Conservation (phyloP, 2,329 filamentous ascomycete genomes). For the Domatiomyces catenatus region DNA sequence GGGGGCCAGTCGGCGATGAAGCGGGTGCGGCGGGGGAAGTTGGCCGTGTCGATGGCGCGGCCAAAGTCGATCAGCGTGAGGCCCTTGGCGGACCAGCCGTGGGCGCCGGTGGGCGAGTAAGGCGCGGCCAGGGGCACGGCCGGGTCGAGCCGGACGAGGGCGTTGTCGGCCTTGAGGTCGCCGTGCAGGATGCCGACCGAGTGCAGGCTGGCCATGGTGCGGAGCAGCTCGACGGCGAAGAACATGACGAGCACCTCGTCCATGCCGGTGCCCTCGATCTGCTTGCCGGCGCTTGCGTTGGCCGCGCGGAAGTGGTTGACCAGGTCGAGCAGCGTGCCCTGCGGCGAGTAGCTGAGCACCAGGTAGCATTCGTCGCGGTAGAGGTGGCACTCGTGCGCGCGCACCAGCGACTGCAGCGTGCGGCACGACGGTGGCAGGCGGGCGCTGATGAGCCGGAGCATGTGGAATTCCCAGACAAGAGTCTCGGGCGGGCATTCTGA, state of each 20-base stretch:
- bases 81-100: constrained; percentile 68
- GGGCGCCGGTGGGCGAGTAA: constrained; percentile 57
- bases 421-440: constrained; percentile 53
- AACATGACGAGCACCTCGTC: constrained; percentile 92
- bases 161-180: constrained; percentile 91
- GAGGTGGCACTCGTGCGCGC: constrained; percentile 78
- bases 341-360: constrained; percentile 69
- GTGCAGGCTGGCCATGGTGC: constrained; percentile 79
- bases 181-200: constrained; percentile 68
- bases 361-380: constrained; percentile 84
- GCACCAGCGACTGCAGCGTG: constrained; percentile 60
- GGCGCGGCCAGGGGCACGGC: constrained; percentile 36
- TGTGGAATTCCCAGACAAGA: constrained; percentile 75
- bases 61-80: constrained; percentile 88
- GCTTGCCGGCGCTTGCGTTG: constrained; percentile 31
- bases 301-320: constrained; percentile 74
- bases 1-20: constrained; percentile 97
- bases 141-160: constrained; percentile 58
- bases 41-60: constrained; percentile 80
- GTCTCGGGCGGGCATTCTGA: constrained; percentile 71
- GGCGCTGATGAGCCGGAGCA: constrained; percentile 67
- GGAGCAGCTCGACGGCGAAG: constrained; percentile 78
- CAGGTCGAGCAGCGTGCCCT: constrained; percentile 88
- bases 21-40: constrained; percentile 58
- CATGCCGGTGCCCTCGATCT: constrained; percentile 46